Evolutionary conservation across 192 early-diverging fungal genomes (phyloP).

Genomic region (Dissophora globulifera): DNA sequence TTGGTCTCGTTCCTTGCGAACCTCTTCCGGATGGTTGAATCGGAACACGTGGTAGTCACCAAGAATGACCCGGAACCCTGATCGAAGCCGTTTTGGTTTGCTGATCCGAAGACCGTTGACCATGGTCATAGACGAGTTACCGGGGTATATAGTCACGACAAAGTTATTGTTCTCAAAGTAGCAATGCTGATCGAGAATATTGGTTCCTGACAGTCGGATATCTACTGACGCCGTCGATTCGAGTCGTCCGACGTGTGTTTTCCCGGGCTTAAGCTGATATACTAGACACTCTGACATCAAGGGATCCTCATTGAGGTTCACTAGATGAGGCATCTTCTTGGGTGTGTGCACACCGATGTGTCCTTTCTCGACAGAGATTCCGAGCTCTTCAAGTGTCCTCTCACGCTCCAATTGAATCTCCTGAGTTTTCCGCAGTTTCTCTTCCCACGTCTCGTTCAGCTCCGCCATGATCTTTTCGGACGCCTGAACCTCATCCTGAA

Average conservation of each 20-base stretch:
- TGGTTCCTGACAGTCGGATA: conserved; percentile 70
- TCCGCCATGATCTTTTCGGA: conserved; percentile 89
- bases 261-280: conserved; percentile 82
- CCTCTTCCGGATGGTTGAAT: conserved; percentile 87
- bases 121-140: conserved; percentile 67
- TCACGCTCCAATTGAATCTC: conserved; percentile 78
- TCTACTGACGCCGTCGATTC: conserved; percentile 53
- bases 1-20: conserved; percentile 65
- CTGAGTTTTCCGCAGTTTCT: conserved; percentile 78
- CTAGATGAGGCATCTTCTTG: conserved; percentile 83
- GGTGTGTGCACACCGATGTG: conserved; percentile 81
- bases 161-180: conserved; percentile 73
- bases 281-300: conserved; percentile 92
- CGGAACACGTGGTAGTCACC: conserved; percentile 86
- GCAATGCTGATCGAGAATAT: conserved; percentile 76
- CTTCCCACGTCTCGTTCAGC: conserved; percentile 86
- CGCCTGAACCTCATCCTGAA: conserved; percentile 84
- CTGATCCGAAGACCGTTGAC: conserved; percentile 81
- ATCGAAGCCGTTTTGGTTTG: conserved; percentile 65
- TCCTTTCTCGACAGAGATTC: conserved; percentile 77
- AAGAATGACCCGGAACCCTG: conserved; percentile 84
- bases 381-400: conserved; percentile 79
- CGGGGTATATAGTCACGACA: conserved; percentile 69
- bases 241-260: conserved; percentile 71
- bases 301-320: conserved; percentile 92